These are phyloP conservation scores for Lignosus rhinocerotis DNA, from an alignment of 1,284 basidiomycete genomes.

Conservation along the genomic window DNA sequence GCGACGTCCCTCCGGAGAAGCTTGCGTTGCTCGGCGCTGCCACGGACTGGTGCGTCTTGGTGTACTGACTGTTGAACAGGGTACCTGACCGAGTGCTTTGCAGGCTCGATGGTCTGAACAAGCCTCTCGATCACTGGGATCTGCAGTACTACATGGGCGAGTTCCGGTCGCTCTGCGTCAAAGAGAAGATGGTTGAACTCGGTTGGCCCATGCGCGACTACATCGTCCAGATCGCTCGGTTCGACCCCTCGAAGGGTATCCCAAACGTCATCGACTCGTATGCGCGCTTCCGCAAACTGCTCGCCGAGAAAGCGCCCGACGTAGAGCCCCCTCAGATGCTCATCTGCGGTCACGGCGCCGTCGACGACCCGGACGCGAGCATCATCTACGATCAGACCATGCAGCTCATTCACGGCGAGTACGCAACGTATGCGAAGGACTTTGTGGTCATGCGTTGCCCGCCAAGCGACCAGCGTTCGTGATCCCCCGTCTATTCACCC, in stretches of 20 bases:
- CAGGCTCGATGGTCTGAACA: slow-evolving; percentile 89
- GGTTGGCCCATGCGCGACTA: slow-evolving; percentile 82
- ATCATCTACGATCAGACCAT: slow-evolving; percentile 83
- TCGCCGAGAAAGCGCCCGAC: slow-evolving; percentile 48
- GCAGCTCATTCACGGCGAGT: slow-evolving; percentile 55
- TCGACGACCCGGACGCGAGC: slow-evolving; percentile 83
- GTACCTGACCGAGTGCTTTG: slow-evolving; percentile 1
- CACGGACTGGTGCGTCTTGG: slow-evolving; percentile 66
- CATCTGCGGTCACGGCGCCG: slow-evolving; percentile 85
- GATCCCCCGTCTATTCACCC: not conserved
- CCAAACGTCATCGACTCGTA: slow-evolving; percentile 84
- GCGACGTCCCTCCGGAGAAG: slow-evolving; percentile 73
- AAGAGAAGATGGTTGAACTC: slow-evolving; percentile 73
- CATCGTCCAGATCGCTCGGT: slow-evolving; percentile 82
- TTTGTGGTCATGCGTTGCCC: slow-evolving; percentile 79
- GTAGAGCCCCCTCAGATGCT: slow-evolving; percentile 77
- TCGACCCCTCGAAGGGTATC: slow-evolving; percentile 73
- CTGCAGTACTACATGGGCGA: slow-evolving; percentile 81
- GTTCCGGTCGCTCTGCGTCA: slow-evolving; percentile 71
- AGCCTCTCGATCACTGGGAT: slow-evolving; percentile 75
- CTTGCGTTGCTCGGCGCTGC: slow-evolving; percentile 74
- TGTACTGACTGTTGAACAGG: not conserved
- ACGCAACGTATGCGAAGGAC: slow-evolving; percentile 61
- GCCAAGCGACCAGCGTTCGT: slow-evolving; percentile 77
- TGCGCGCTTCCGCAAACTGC: slow-evolving; percentile 68